Base-by-base conservation (phyloP, 1,284 basidiomycete species). In the Apiotrichum mycotoxinovorans region DNA sequence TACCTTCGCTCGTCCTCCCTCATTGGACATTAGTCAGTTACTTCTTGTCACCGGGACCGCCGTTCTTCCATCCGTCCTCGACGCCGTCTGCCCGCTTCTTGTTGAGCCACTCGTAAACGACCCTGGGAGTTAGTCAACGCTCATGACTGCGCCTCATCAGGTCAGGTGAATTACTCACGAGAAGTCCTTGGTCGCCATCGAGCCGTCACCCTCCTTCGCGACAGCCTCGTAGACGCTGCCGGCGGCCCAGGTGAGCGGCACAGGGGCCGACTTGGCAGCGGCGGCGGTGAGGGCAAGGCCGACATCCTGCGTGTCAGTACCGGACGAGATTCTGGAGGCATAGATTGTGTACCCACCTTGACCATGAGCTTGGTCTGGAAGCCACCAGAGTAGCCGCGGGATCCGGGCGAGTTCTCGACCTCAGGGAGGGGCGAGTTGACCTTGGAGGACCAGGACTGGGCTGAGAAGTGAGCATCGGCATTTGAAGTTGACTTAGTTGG, bases 301-400 rank as follows among this genome's bases (percentile, higher is more conserved):
- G 41, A 74, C 70, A 46, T 75, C 74, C 68, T 74, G 56, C 0
- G 14, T 17, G 44, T 52, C 7, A 49, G 51, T n/a, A n/a, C n/a
- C 34, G 4, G 18, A 18, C 25, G n/a, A 40, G 35, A 26, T 17
- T n/a, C n/a, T n/a, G n/a, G n/a, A n/a, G n/a, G n/a, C n/a, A n/a
- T n/a, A n/a, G n/a, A n/a, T n/a, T n/a, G n/a, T n/a, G 3, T 1
- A 58, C 66, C 23, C 33, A 72, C 72, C 66, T 75, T 75, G 22
- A 74, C 62, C 74, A 75, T 75, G n/a, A 75, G 62, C 26, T 66
- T 67, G 48, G 64, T 60, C 51, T 70, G 68, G 64, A 75, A 75
- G 2, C 74, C 71, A 12, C 71, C 73, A 10, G 49, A 33, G 54
- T 63, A 75, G 2, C 53, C 64, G 35, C 72, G 59, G 33, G 67